phyloP scores from a whole-genome alignment of 2,329 filamentous ascomycete genomes.

The Plenodomus tracheiphilus region DNA sequence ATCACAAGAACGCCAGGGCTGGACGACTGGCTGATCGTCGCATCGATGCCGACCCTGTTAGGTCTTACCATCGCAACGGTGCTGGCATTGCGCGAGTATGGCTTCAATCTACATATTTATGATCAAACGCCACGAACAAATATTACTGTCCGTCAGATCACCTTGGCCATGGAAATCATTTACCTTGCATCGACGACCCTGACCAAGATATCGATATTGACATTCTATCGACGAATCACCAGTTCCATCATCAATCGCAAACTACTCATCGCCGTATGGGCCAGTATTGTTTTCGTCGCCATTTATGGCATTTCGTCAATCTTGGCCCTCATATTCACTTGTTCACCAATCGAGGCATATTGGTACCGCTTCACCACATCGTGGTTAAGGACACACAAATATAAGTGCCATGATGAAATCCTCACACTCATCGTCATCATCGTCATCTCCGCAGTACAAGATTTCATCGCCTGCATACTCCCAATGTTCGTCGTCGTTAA shows the following conservation, averaged over 20 bases:
- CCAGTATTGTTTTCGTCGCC: conserved; percentile 11
- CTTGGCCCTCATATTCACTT: conserved; percentile 14
- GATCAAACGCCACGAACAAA: conserved; percentile 15
- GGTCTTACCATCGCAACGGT: conserved; percentile 12
- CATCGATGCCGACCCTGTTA: conserved; percentile 13
- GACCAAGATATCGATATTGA: conserved; percentile 21
- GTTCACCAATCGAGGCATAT: conserved; percentile 17
- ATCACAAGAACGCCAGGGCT: conserved; percentile 12
- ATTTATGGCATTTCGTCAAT: conserved; percentile 12
- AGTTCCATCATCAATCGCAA: conserved; percentile 7
- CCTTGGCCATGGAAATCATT: conserved; percentile 21
- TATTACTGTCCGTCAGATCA: conserved; percentile 17
- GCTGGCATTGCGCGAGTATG: conserved; percentile 11
- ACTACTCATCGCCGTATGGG: conserved; percentile 6
- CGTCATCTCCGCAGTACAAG: conserved; percentile 14
- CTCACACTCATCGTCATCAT: conserved; percentile 10
- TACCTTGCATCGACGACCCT: conserved; percentile 15
- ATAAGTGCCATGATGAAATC: conserved; percentile 16
- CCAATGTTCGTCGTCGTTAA: conserved; percentile 18
- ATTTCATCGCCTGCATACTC: conserved; percentile 17
- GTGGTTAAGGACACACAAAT: conserved; percentile 14
- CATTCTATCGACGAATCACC: conserved; percentile 21
- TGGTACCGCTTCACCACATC: conserved; percentile 16
- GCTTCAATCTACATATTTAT: conserved; percentile 14
- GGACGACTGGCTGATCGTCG: conserved; percentile 21